phyloP scores from a whole-genome alignment of 192 early-diverging fungal genomes.

The Rhizoclosmatium globosum region DNA sequence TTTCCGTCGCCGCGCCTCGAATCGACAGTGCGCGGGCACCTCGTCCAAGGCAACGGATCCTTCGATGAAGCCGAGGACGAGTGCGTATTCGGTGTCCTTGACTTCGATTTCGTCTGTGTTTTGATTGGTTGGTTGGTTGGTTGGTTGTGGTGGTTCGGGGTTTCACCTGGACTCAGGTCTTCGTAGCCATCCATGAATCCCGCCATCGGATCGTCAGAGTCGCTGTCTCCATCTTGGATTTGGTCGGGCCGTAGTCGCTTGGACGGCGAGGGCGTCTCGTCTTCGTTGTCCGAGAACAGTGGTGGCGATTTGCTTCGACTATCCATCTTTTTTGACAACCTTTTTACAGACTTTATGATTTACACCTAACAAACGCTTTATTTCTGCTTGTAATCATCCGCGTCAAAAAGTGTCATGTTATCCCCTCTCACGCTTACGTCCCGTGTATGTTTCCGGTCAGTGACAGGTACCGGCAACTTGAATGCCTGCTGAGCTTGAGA shows the following conservation, averaged over 20 bases:
- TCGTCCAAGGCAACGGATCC: background rate
- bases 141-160: background rate
- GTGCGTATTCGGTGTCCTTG: conserved; percentile 24
- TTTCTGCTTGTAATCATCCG: too few relatives aligned
- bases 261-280: background rate
- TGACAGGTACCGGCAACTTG: too few relatives aligned
- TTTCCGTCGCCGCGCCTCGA: conserved; percentile 19
- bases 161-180: conserved; percentile 9
- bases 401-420: too few relatives aligned
- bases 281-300: conserved; percentile 22
- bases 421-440: too few relatives aligned
- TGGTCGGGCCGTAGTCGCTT: background rate
- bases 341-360: too few relatives aligned
- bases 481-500: too few relatives aligned
- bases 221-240: background rate
- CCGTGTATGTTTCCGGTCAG: too few relatives aligned
- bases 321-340: too few relatives aligned
- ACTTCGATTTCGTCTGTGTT: conserved; percentile 21
- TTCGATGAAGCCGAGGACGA: background rate
- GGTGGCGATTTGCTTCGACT: conserved; percentile 11
- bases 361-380: too few relatives aligned
- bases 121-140: too few relatives aligned
- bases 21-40: background rate
- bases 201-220: conserved; percentile 2
- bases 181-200: conserved; percentile 21